phyloP scores from a whole-genome alignment of 441 rosid genomes.

The Syzygium malaccense region DNA sequence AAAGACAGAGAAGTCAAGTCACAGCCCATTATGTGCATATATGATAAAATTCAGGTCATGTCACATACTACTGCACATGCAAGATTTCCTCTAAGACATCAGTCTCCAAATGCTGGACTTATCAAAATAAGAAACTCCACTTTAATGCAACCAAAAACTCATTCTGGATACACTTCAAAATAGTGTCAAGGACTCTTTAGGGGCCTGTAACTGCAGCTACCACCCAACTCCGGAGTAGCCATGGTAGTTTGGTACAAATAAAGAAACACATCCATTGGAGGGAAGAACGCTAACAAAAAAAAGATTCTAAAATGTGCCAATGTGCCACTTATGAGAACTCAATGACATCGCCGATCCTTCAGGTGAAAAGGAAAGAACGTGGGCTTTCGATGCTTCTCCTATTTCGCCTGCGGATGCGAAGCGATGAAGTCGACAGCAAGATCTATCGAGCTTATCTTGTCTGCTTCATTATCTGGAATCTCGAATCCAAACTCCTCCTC shows the following conservation, averaged over 20 bases:
- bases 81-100: not conserved
- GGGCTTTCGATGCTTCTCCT: constrained; percentile 2
- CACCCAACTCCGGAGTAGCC: not conserved
- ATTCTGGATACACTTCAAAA: not conserved
- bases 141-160: not conserved
- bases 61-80: not conserved
- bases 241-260: not conserved
- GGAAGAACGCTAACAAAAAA: not conserved
- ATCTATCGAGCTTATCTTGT: constrained; percentile 61
- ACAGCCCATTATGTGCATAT: not conserved
- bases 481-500: constrained; percentile 94
- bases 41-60: not conserved
- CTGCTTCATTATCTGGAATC: constrained; percentile 92
- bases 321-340: not conserved
- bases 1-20: not conserved
- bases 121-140: not conserved
- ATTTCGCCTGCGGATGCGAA: constrained; percentile 93
- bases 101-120: not conserved
- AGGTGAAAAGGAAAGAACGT: not conserved
- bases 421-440: constrained; percentile 75
- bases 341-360: not conserved
- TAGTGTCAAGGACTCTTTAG: not conserved
- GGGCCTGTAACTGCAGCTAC: not conserved
- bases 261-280: not conserved
- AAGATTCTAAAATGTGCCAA: not conserved